phyloP scores from a whole-genome alignment of 1,139 yeast species.

The Kluyveromyces sp. region DNA sequence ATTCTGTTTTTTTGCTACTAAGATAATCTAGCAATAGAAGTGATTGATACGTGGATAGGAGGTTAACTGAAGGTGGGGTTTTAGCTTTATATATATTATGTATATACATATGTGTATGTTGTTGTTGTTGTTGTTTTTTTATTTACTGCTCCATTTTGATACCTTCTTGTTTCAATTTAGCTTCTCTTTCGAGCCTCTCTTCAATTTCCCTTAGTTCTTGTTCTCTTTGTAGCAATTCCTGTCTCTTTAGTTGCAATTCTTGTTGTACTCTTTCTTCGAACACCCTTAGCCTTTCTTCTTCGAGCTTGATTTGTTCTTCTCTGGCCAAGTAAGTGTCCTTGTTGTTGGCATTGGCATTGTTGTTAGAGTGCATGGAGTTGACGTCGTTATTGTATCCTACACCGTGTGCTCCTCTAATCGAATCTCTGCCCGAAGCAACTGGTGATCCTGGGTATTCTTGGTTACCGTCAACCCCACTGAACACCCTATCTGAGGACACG shows the following conservation, averaged over 20 bases:
- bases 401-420: slow-evolving; percentile 1
- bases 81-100: no score
- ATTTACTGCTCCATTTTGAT: slow-evolving; percentile 3
- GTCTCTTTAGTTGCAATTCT: slow-evolving; percentile 76
- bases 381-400: slow-evolving; percentile 2
- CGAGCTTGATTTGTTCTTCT: slow-evolving; percentile 74
- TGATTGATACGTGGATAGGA: no score
- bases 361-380: slow-evolving; percentile 7
- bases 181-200: slow-evolving; percentile 56
- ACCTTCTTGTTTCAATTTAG: slow-evolving; percentile 19
- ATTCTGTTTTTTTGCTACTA: no score
- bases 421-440: slow-evolving; percentile 6
- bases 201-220: slow-evolving; percentile 80
- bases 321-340: slow-evolving; percentile 50
- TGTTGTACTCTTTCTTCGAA: slow-evolving; percentile 85
- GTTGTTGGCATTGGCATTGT: slow-evolving; percentile 1
- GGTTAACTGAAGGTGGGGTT: no score
- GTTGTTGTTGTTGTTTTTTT: not conserved
- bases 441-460: slow-evolving; percentile 7
- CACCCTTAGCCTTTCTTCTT: slow-evolving; percentile 70
- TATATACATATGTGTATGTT: not conserved
- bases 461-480: slow-evolving; percentile 1
- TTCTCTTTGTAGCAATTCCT: slow-evolving; percentile 81
- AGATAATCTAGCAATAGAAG: no score
- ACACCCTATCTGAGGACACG: slow-evolving; percentile 6